Percentiles rank a stretch among this genome's conserved stretches.
Evolutionary conservation across 2,329 filamentous ascomycete species (phyloP).

Genomic region (Xylariaceae sp.): DNA sequence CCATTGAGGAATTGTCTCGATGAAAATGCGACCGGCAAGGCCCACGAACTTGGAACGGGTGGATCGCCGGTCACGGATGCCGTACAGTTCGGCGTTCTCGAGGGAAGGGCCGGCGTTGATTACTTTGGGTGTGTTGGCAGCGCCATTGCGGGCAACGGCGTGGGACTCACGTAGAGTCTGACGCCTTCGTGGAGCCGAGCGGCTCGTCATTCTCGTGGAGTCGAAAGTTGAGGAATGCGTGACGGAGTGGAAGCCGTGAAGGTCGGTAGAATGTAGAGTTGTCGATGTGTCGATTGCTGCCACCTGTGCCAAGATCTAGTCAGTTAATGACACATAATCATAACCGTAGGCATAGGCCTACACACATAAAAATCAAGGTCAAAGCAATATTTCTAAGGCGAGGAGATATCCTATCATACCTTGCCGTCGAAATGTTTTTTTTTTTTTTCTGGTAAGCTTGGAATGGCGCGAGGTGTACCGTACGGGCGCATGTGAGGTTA

Average conservation of each 20-base stretch:
- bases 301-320: conserved; percentile 5
- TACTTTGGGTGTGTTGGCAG: conserved; percentile 40
- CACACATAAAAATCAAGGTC: not conserved
- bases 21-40: conserved; percentile 47
- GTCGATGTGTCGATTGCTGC: not conserved
- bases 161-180: conserved; percentile 42
- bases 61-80: conserved; percentile 48
- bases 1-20: conserved; percentile 57
- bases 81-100: conserved; percentile 51
- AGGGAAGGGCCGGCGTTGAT: conserved; percentile 50
- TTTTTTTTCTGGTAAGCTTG: not conserved
- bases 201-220: conserved; percentile 38
- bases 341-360: not conserved
- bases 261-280: not conserved
- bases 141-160: conserved; percentile 35
- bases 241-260: conserved; percentile 8
- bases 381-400: not conserved
- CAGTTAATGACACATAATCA: not conserved
- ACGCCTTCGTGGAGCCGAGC: conserved; percentile 39
- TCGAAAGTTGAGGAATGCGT: conserved; percentile 19
- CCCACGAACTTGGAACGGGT: conserved; percentile 46
- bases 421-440: conserved; percentile 3
- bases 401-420: conserved; percentile 4
- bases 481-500: conserved; percentile 6
- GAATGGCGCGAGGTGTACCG: not conserved